Evolutionary conservation across 176 grass and related monocot species (phyloP).

Genomic region (Zoysia japonica): DNA sequence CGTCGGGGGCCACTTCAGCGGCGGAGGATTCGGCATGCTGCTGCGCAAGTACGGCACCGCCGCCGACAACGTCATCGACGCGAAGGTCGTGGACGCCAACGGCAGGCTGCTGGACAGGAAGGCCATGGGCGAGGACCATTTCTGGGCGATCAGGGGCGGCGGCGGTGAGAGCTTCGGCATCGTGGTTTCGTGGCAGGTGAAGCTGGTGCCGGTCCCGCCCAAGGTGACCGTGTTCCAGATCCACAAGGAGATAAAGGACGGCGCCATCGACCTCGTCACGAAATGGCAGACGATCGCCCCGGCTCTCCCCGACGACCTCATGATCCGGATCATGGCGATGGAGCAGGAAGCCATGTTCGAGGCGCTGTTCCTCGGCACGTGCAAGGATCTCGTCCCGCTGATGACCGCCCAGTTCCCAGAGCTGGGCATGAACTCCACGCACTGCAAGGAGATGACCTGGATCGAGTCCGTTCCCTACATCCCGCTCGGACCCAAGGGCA

Average conservation of each 20-base stretch:
- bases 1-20: conserved; percentile 47
- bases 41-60: conserved; percentile 45
- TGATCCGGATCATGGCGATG: conserved; percentile 12
- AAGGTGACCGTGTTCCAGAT: conserved; percentile 44
- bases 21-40: conserved; percentile 43
- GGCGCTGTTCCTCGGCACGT: conserved; percentile 39
- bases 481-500: conserved; percentile 40
- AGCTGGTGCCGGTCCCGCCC: conserved; percentile 35
- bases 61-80: conserved; percentile 55
- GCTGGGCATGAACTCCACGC: conserved; percentile 21
- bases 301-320: conserved; percentile 13
- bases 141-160: conserved; percentile 57
- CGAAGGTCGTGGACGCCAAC: conserved; percentile 40
- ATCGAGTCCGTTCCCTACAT: conserved; percentile 39
- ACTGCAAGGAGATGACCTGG: conserved; percentile 69
- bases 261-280: conserved; percentile 35
- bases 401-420: conserved; percentile 47
- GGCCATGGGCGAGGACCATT: conserved; percentile 53
- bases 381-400: conserved; percentile 5
- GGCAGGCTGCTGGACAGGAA: conserved; percentile 42
- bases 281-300: conserved; percentile 40
- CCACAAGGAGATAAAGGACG: conserved; percentile 13
- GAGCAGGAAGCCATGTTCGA: conserved; percentile 27
- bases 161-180: conserved; percentile 53
- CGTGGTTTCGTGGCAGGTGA: conserved; percentile 43